phyloP scores from a whole-genome alignment of 371 early-diverging fungal species.

The Rhizopus delemar region DNA sequence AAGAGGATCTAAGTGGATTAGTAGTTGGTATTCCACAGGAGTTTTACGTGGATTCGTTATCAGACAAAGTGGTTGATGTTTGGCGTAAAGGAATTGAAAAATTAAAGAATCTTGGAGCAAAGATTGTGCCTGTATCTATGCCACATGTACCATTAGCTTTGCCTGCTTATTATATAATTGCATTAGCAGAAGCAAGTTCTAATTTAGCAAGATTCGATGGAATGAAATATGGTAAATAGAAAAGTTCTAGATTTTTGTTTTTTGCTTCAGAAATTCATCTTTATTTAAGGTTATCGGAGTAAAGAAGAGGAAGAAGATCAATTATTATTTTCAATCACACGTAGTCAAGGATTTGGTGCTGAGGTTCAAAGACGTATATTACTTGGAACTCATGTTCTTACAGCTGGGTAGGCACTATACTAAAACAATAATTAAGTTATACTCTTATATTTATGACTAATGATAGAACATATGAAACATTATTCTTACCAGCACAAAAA shows the following conservation, averaged over 20 bases:
- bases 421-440: not conserved
- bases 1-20: constrained; percentile 51
- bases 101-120: constrained; percentile 66
- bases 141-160: constrained; percentile 74
- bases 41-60: constrained; percentile 76
- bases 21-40: constrained; percentile 79
- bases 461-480: constrained; percentile 59
- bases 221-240: constrained; percentile 70
- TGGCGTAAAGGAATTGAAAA: constrained; percentile 67
- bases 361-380: constrained; percentile 85
- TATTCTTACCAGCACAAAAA: constrained; percentile 79
- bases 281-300: constrained; percentile 42
- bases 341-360: constrained; percentile 74
- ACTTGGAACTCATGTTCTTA: constrained; percentile 83
- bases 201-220: constrained; percentile 91
- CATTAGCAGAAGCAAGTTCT: constrained; percentile 90
- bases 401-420: constrained; percentile 59
- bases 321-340: constrained; percentile 60
- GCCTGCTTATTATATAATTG: constrained; percentile 86
- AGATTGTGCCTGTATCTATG: constrained; percentile 68
- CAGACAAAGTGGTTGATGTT: constrained; percentile 43
- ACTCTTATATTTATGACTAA: not conserved
- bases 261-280: not conserved
- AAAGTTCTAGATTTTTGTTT: not conserved
- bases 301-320: constrained; percentile 26